phyloP scores from a whole-genome alignment of 2,329 filamentous ascomycete species.

The Magnaporthiopsis incrustans region DNA sequence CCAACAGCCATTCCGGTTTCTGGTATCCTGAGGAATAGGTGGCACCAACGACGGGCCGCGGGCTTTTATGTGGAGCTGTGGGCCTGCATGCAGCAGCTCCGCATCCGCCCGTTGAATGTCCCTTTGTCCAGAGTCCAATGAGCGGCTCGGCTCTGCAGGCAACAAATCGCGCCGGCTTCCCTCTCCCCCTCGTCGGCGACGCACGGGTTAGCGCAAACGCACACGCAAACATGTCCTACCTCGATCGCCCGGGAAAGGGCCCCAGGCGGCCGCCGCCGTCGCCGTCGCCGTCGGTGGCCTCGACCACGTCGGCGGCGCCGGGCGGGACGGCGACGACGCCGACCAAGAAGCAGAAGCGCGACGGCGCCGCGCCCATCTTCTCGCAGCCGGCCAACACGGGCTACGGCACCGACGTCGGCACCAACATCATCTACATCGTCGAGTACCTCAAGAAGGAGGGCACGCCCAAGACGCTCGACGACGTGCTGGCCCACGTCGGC shows the following conservation, averaged over 20 bases:
- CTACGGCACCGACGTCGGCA: constrained; percentile 73
- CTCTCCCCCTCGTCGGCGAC: neutral
- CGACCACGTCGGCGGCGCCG: constrained; percentile 29
- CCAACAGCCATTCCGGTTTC: no score
- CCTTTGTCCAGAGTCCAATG: neutral
- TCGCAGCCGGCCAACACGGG: constrained; percentile 71
- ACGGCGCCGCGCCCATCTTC: constrained; percentile 49
- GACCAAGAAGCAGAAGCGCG: constrained; percentile 54
- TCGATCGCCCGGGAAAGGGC: constrained; percentile 57
- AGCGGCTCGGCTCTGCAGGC: neutral
- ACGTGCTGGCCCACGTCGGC: constrained; percentile 75
- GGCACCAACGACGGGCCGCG: no score
- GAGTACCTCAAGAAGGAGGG: constrained; percentile 71
- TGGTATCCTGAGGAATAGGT: no score
- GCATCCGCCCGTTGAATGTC: neutral
- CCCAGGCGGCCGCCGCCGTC: constrained; percentile 49
- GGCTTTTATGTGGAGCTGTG: neutral
- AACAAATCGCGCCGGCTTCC: neutral
- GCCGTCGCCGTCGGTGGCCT: constrained; percentile 51
- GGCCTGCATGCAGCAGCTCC: neutral
- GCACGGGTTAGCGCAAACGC: neutral
- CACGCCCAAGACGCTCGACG: constrained; percentile 59
- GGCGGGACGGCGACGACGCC: constrained; percentile 47
- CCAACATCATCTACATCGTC: constrained; percentile 80
- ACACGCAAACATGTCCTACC: constrained; percentile 34